Evolutionary conservation across 768 basidiomycete species (phyloP).

Genomic region (Macrolepiota fuliginosa): DNA sequence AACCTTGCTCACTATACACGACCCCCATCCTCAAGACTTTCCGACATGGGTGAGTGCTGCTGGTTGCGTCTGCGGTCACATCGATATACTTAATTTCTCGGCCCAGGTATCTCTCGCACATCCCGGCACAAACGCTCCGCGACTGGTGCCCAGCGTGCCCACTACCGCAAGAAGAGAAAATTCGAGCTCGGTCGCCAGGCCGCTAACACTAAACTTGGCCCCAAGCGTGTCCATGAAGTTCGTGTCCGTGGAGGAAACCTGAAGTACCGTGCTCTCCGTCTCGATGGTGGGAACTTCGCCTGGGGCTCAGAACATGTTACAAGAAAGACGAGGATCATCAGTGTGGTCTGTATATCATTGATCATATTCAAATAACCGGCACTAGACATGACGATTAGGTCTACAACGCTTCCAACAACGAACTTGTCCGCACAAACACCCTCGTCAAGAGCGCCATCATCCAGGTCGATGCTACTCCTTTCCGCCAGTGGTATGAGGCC

Average conservation of each 20-base stretch:
- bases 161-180: conserved; percentile 99
- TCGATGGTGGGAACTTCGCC: conserved; percentile 97
- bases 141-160: conserved; percentile 87
- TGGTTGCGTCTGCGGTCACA: conserved; percentile 17
- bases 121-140: conserved; percentile 97
- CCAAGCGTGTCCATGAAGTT: conserved; percentile 94
- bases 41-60: conserved; percentile 71
- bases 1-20: conserved; percentile 39
- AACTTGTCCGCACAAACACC: conserved; percentile 99
- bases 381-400: conserved; percentile 46
- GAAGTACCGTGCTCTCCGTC: conserved; percentile 95
- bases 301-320: conserved; percentile 97
- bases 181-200: conserved; percentile 99
- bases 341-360: conserved; percentile 70
- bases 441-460: conserved; percentile 96
- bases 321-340: conserved; percentile 93
- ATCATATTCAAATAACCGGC: conserved; percentile 2
- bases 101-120: conserved; percentile 90
- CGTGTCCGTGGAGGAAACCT: conserved; percentile 94
- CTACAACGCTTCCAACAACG: conserved; percentile 99
- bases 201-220: conserved; percentile 94
- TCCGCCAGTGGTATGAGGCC: conserved; percentile 99
- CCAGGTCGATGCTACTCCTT: conserved; percentile 97
- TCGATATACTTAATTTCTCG: conserved; percentile 14
- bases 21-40: conserved; percentile 67